A percentile compares a stretch with the other conserved stretches of the same genome.
phyloP scores from a whole-genome alignment of 805 yeast genomes.

The Peterozyma xylosa region DNA sequence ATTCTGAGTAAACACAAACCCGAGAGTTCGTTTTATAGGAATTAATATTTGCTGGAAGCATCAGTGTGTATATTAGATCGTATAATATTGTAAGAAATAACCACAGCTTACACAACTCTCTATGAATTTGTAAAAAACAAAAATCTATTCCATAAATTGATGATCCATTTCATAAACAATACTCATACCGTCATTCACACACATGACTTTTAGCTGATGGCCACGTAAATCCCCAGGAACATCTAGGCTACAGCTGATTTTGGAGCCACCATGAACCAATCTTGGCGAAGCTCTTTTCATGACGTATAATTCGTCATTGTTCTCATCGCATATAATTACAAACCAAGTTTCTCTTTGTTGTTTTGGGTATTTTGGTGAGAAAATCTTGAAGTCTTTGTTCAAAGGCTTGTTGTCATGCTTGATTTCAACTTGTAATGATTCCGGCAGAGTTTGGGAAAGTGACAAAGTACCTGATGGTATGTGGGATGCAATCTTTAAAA shows the following conservation, averaged over 20 bases:
- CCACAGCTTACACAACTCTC: too few relatives aligned
- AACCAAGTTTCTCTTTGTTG: constrained; percentile 94
- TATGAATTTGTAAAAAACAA: neutral
- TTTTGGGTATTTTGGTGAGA: constrained; percentile 81
- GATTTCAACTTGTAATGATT: constrained; percentile 34
- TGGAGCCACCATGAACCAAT: constrained; percentile 10
- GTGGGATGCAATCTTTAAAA: constrained; percentile 42
- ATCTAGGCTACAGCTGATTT: constrained; percentile 34
- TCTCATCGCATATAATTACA: constrained; percentile 46
- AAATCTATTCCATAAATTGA: neutral
- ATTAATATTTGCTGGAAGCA: too few relatives aligned
- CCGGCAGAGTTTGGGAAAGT: constrained; percentile 28
- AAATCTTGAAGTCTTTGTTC: constrained; percentile 56
- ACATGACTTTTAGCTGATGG: constrained; percentile 32
- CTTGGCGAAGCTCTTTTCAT: constrained; percentile 74
- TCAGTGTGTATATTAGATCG: too few relatives aligned
- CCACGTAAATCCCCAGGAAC: constrained; percentile 45
- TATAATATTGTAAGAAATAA: too few relatives aligned
- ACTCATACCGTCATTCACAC: constrained; percentile 64
- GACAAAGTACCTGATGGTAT: constrained; percentile 54
- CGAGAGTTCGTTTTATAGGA: too few relatives aligned
- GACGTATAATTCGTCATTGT: constrained; percentile 46
- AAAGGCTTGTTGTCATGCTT: constrained; percentile 44
- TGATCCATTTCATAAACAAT: constrained; percentile 28
- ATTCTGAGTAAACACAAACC: too few relatives aligned